A percentile compares a stretch with the other conserved stretches of the same genome.
Evolutionary conservation across 1,284 basidiomycete species (phyloP).

Genomic region (Irpex rosettiformis): DNA sequence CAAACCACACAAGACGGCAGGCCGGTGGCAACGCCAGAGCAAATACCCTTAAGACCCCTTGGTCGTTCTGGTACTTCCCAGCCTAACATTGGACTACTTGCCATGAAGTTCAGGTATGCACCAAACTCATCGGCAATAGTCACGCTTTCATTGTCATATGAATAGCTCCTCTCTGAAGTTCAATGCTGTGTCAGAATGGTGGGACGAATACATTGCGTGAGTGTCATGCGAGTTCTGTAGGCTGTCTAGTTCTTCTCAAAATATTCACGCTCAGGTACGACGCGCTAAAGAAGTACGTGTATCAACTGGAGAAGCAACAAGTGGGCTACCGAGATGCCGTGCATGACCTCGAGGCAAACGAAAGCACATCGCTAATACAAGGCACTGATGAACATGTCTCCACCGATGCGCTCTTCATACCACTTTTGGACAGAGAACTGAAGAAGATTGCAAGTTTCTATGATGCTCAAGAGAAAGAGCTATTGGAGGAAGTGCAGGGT

Average conservation of each 20-base stretch:
- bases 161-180: slow-evolving; percentile 79
- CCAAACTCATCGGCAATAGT: background rate
- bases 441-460: slow-evolving; percentile 86
- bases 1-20: background rate
- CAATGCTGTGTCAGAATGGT: slow-evolving; percentile 94
- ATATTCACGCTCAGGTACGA: slow-evolving; percentile 58
- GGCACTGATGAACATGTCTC: slow-evolving; percentile 31
- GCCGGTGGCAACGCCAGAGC: slow-evolving; percentile 16
- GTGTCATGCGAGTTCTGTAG: slow-evolving; percentile 26
- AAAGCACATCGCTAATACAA: slow-evolving; percentile 51
- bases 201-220: slow-evolving; percentile 87
- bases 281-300: slow-evolving; percentile 82
- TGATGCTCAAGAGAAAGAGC: slow-evolving; percentile 69
- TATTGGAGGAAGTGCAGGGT: slow-evolving; percentile 59
- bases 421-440: slow-evolving; percentile 81
- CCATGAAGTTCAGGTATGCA: slow-evolving; percentile 59
- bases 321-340: slow-evolving; percentile 39
- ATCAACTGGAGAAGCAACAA: slow-evolving; percentile 77
- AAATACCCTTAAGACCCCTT: slow-evolving; percentile 27
- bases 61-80: slow-evolving; percentile 14
- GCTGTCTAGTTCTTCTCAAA: background rate
- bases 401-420: slow-evolving; percentile 62
- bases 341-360: slow-evolving; percentile 66
- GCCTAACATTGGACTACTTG: slow-evolving; percentile 28
- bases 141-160: background rate